Evolutionary conservation across 108 stramenopile genomes (phyloP), one percentile per base, ranked within the genome.

Genomic region (Nitzschia sp.): DNA sequence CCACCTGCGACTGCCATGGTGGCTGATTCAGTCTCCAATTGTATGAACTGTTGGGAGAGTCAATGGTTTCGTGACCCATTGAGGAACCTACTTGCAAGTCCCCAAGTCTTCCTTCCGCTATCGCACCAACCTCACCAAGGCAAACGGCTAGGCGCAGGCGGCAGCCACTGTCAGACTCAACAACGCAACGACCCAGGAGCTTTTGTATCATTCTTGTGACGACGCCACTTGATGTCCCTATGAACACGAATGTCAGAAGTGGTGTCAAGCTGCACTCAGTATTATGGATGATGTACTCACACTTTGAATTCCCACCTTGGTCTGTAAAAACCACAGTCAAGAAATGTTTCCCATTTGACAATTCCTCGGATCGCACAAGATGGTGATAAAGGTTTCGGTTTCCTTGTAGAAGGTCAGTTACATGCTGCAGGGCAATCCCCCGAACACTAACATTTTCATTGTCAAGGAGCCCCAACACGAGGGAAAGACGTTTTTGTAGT

Each of bases 41-140:
- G 52, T 76, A 65, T 26, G 40, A 60, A 37, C 46, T 46, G 25
- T 40, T 66, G 52, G 77, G 81, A 37, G 72, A 72, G 48, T 58
- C 69, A 19, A 60, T 37, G 14, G 46, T 55, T 44, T 57, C 64
- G 53, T 61, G 53, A n/a, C 62, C 69, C 51, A 51, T 58, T n/a
- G 63, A 34, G 26, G 43, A 46, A 40, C 58, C 60, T 7, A 57
- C 68, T 24, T 64, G 75, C 48, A 84, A 70, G 53, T 69, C 78
- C 10, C 78, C 81, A 19, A 95, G 67, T 46, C 77, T 65, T 53
- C 81, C 69, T 25, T 88, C 80, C 56, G 80, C 86, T 44, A 95
- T 87, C 9, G 88, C 91, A 19, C 92, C 94, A 34, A 92, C 74
- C 71, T 95, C 94, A 15, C 94, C 94, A 7, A 93, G 57, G 66